Conservation (phyloP, 2,329 filamentous ascomycete species). For the Daldinia eschscholtzii region DNA sequence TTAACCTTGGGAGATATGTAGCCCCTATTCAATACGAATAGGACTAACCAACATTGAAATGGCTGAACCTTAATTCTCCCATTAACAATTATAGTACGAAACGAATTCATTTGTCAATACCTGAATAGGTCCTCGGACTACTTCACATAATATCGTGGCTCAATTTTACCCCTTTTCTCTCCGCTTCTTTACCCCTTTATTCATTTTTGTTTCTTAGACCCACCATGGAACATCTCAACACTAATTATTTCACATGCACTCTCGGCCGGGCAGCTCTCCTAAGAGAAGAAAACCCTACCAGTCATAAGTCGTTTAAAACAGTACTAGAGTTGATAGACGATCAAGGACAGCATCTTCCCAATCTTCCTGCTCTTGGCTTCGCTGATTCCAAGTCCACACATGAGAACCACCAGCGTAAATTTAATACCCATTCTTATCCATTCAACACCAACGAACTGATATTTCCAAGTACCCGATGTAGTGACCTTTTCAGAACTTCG, state of each 20-base stretch:
- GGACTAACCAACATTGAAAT: background rate
- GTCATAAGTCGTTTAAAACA: slow-evolving; percentile 56
- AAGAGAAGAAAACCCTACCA: slow-evolving; percentile 40
- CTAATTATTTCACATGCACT: slow-evolving; percentile 72
- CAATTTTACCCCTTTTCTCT: background rate
- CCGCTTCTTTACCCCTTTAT: background rate
- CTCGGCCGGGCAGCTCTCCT: slow-evolving; percentile 65
- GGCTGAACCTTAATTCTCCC: background rate
- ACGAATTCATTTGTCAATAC: too few species aligned
- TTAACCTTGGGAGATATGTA: background rate
- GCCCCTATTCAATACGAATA: background rate
- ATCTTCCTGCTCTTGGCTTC: slow-evolving; percentile 64
- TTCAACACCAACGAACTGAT: background rate
- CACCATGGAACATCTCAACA: slow-evolving; percentile 28
- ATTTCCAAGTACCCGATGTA: slow-evolving; percentile 27
- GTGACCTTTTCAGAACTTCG: slow-evolving; percentile 51
- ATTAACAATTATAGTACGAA: too few species aligned
- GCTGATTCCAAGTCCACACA: slow-evolving; percentile 48
- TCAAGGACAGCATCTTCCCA: slow-evolving; percentile 57
- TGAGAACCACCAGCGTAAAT: slow-evolving; percentile 24
- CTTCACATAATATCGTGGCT: background rate
- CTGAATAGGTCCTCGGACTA: too few species aligned
- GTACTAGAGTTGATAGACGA: slow-evolving; percentile 64
- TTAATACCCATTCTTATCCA: background rate
- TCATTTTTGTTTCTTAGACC: background rate